Evolutionary conservation across 345 rosid species (phyloP).

Genomic region (Pelargonium nanum): DNA sequence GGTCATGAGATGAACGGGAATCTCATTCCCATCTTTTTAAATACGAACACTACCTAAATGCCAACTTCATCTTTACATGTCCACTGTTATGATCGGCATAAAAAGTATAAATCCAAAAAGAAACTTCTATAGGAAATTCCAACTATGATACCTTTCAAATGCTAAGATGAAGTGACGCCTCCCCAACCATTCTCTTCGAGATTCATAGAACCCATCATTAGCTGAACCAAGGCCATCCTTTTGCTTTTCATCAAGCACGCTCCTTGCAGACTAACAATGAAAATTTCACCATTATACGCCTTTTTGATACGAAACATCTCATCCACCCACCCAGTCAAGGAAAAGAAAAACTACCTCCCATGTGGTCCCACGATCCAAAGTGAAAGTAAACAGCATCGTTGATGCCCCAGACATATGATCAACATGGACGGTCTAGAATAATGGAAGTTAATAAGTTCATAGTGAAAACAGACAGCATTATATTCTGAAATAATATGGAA

Average conservation of each 20-base stretch:
- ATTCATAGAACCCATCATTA: conserved; percentile 88
- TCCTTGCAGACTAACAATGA: conserved; percentile 57
- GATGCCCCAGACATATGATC: conserved; percentile 96
- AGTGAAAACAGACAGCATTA: background rate
- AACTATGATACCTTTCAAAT: conserved; percentile 61
- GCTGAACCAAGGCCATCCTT: conserved; percentile 75
- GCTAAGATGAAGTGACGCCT: conserved; percentile 80
- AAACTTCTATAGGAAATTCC: background rate
- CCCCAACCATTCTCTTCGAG: conserved; percentile 96
- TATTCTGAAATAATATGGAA: background rate
- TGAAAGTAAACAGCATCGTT: conserved; percentile 78
- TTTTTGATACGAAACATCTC: background rate
- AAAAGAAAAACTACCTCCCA: conserved; percentile 58
- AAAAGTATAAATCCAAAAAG: background rate
- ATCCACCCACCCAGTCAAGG: background rate
- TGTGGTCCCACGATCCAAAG: conserved; percentile 83
- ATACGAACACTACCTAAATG: too few relatives aligned
- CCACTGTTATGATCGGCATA: background rate
- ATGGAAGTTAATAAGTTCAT: conserved; percentile 15
- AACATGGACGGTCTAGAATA: conserved; percentile 76
- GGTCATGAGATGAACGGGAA: too few relatives aligned
- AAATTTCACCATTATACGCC: background rate
- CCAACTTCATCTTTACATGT: too few relatives aligned
- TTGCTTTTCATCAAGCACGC: conserved; percentile 64
- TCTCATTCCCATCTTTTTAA: too few relatives aligned